These are phyloP conservation scores for Diaporthe sp. DNA, from an alignment of 2,329 filamentous ascomycete species.

Conservation along the genomic window DNA sequence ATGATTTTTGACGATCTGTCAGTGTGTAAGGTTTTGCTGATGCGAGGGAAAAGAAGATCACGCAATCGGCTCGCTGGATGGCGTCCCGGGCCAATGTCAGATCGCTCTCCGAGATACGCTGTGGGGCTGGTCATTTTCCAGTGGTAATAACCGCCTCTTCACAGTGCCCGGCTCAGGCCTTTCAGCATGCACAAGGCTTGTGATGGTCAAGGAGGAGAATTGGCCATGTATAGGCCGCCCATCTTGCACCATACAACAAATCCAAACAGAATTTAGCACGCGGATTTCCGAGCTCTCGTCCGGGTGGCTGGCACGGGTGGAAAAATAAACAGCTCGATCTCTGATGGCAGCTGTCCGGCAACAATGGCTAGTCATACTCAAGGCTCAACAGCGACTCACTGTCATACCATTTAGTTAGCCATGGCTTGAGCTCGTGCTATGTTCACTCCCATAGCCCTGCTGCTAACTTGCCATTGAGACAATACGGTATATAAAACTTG, in stretches of 20 bases:
- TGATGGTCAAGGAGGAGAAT: not conserved
- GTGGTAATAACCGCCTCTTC: not conserved
- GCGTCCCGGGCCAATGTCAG: not conserved
- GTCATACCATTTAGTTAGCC: not conserved
- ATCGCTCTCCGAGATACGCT: not conserved
- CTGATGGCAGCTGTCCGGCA: no score
- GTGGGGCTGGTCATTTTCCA: not conserved
- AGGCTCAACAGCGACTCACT: not conserved
- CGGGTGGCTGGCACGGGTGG: not conserved
- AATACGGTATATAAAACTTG: conserved; percentile 39
- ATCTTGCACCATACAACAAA: not conserved
- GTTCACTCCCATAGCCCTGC: conserved; percentile 54
- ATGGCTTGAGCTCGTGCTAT: conserved; percentile 50
- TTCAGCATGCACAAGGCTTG: not conserved
- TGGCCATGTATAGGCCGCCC: not conserved
- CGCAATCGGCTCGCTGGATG: conserved; percentile 5
- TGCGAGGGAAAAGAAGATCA: not conserved
- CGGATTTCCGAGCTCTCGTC: not conserved
- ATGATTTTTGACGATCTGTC: not conserved
- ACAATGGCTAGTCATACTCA: not conserved
- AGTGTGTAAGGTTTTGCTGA: not conserved
- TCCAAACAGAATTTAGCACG: not conserved
- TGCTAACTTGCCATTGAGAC: conserved; percentile 47
- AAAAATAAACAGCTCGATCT: not conserved
- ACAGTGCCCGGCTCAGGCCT: not conserved